These are phyloP conservation scores for Diaporthe sp. DNA, from an alignment of 2,329 filamentous ascomycete species.

Conservation along the genomic window DNA sequence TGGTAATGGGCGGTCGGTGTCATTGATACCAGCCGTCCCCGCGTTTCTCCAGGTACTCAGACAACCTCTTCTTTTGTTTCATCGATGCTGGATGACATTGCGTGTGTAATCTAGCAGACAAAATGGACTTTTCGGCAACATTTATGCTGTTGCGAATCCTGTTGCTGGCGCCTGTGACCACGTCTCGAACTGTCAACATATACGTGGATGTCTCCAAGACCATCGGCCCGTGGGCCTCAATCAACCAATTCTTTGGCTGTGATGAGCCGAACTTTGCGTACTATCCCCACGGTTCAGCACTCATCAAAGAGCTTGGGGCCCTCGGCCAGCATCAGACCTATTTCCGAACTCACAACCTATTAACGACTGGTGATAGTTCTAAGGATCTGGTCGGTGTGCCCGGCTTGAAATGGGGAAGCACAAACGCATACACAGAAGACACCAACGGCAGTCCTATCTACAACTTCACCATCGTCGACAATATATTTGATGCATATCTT, in stretches of 20 bases:
- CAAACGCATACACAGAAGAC: slow-evolving; percentile 29
- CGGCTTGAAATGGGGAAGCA: slow-evolving; percentile 28
- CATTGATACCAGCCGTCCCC: slow-evolving; percentile 1
- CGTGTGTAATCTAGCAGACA: too few relatives aligned
- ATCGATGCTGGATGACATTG: not conserved
- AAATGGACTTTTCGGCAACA: not conserved
- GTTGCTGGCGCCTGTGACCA: not conserved
- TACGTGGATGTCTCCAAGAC: slow-evolving; percentile 15
- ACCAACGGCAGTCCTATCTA: slow-evolving; percentile 13
- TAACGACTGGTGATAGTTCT: slow-evolving; percentile 25
- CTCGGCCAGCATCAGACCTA: slow-evolving; percentile 23
- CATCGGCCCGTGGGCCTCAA: slow-evolving; percentile 6
- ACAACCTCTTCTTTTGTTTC: not conserved
- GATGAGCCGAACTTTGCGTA: slow-evolving; percentile 31
- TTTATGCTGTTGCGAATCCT: not conserved
- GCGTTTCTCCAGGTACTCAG: not conserved
- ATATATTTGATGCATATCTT: slow-evolving; percentile 29
- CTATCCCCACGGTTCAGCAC: slow-evolving; percentile 5
- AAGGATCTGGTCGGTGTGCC: slow-evolving; percentile 31
- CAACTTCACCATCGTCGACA: slow-evolving; percentile 28
- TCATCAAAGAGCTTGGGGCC: slow-evolving; percentile 25
- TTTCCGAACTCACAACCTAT: slow-evolving; percentile 26
- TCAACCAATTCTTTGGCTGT: slow-evolving; percentile 30
- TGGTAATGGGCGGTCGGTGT: not conserved
- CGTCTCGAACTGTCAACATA: not conserved